Evolutionary conservation across 352 stramenopile species (phyloP), one percentile per base, ranked within the genome.

Genomic region (Pythium oligandrum): DNA sequence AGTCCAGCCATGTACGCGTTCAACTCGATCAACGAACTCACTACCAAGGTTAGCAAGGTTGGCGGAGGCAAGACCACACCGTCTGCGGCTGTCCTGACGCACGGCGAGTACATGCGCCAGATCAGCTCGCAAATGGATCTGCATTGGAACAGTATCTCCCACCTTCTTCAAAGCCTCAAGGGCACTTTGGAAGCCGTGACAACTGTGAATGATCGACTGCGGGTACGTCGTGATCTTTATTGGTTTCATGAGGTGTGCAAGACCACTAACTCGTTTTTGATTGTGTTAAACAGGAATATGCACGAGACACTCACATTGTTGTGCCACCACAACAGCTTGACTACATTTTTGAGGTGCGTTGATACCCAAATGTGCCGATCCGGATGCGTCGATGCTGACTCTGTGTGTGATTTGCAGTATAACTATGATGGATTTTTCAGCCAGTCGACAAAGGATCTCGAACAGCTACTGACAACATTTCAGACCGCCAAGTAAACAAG

Each of bases 31-130:
- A 90, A 90, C 45, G 75, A 73, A n/a, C 61, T 94, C 7, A 63
- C 76, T 11, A 84, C 81, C n/a, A 83, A 68, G 10, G 74, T 94
- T 49, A 79, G 81, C n/a, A 83, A 68, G 10, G 74, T 94, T 49
- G 82, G 81, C 34, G 71, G 72, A 10, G 45, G 64, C 26, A 65
- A 68, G 7, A 58, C 66, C 10, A 66, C 73, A n/a, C 81, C 83
- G 6, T 90, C 73, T 0, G 60, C 78, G 33, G 83, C 83, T 26
- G 88, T 94, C 51, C 70, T 90, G 9, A 83, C 83, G 35, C 83
- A 94, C 57, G 79, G 81, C 32, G 78, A 90, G 53, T 94, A 92
- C 70, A 94, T 94, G 83, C 84, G 81, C n/a, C 81, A 92, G 60
- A 75, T 94, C 56, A 76, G 69, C 44, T 83, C 81, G 63, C 79